Evolutionary conservation across 331 rosid species (phyloP).

Genomic region (Erythrophleum ivorense): DNA sequence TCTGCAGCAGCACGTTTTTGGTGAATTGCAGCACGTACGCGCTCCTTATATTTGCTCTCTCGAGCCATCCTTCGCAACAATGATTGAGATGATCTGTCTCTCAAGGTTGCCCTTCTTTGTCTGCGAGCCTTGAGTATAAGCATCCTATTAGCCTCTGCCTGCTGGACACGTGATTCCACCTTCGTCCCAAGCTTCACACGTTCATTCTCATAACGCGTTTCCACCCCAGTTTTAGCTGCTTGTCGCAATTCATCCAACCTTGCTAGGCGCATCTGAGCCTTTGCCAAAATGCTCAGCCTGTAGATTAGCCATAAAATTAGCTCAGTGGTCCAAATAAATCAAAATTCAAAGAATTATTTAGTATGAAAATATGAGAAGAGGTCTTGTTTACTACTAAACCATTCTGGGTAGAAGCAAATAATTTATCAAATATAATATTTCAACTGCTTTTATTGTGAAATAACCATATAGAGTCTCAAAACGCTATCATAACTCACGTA

Average conservation of each 20-base stretch:
- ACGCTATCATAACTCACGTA: not conserved
- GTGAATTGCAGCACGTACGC: slow-evolving; percentile 85
- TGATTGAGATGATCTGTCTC: slow-evolving; percentile 92
- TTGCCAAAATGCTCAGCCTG: slow-evolving; percentile 79
- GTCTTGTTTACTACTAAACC: not conserved
- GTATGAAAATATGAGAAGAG: not conserved
- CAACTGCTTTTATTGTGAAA: not conserved
- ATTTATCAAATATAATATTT: not conserved
- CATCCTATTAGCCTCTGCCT: slow-evolving; percentile 91
- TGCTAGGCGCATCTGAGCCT: slow-evolving; percentile 85
- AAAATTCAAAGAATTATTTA: slow-evolving; percentile 1
- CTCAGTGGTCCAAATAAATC: slow-evolving; percentile 29
- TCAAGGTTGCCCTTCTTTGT: slow-evolving; percentile 85
- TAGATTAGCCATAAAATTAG: slow-evolving; percentile 38
- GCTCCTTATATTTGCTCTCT: slow-evolving; percentile 88
- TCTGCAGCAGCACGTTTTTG: slow-evolving; percentile 95
- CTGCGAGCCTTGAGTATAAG: slow-evolving; percentile 79
- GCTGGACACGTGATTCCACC: slow-evolving; percentile 83
- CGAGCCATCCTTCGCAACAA: slow-evolving; percentile 81
- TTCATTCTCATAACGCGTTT: slow-evolving; percentile 75
- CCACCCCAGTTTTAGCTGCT: slow-evolving; percentile 83
- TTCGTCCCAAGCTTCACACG: slow-evolving; percentile 78
- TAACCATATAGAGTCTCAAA: not conserved
- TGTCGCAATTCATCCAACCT: slow-evolving; percentile 87
- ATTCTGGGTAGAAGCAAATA: not conserved